Evolutionary conservation across 768 basidiomycete species (phyloP).

Genomic region (Cyclocybe cylindracea): DNA sequence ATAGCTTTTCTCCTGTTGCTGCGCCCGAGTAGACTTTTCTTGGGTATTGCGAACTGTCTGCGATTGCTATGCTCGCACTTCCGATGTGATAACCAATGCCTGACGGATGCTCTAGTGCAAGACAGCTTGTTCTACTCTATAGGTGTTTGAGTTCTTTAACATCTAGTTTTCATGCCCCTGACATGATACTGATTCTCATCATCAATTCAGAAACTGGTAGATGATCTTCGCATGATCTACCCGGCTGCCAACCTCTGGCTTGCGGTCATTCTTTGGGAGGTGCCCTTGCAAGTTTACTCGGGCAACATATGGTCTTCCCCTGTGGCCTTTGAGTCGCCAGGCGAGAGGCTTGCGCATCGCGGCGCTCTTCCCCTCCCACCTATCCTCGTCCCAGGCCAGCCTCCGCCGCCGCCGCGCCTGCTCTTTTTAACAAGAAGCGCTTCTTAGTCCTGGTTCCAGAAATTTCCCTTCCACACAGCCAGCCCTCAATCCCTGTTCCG

Average conservation of each 20-base stretch:
- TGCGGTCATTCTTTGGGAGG: conserved; percentile 91
- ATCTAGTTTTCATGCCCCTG: background rate
- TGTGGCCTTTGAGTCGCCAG: conserved; percentile 88
- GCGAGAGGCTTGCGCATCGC: conserved; percentile 70
- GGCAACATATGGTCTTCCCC: conserved; percentile 87
- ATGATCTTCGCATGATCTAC: conserved; percentile 83
- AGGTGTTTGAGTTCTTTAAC: conserved; percentile 61
- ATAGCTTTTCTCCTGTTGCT: conserved; percentile 86
- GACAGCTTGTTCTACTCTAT: conserved; percentile 93
- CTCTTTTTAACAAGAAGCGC: too few relatives aligned
- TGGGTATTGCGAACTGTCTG: conserved; percentile 89
- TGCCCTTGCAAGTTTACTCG: conserved; percentile 81
- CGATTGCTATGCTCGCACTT: conserved; percentile 75
- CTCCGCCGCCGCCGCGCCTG: conserved; percentile 12
- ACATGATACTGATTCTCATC: background rate
- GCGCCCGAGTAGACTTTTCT: conserved; percentile 83
- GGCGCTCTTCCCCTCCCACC: conserved; percentile 68
- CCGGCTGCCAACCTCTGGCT: conserved; percentile 88
- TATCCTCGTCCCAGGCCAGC: background rate
- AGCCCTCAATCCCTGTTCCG: conserved; percentile 2
- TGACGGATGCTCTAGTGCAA: conserved; percentile 80
- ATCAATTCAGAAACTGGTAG: conserved; percentile 70
- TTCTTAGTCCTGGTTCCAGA: background rate
- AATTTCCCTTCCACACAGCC: conserved; percentile 46
- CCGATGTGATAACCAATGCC: conserved; percentile 79